A percentile compares a stretch with the other conserved stretches of the same genome.
Evolutionary conservation across 768 basidiomycete genomes (phyloP).

Genomic region (Sistotremastrum niveocremeum): DNA sequence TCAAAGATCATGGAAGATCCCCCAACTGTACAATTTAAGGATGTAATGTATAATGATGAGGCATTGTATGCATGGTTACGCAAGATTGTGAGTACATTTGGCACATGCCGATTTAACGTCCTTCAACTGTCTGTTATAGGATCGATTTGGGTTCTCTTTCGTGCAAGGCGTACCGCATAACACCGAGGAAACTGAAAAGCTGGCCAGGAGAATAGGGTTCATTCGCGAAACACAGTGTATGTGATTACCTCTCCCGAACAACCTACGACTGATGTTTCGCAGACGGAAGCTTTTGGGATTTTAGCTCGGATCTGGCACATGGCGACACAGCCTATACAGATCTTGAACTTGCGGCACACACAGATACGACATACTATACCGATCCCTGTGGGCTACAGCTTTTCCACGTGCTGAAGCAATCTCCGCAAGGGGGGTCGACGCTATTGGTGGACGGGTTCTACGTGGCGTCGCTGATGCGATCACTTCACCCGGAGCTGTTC

Average conservation of each 20-base stretch:
- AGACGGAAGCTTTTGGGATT: constrained; percentile 98
- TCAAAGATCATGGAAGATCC: constrained; percentile 59
- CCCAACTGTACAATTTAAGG: constrained; percentile 59
- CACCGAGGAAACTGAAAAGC: constrained; percentile 71
- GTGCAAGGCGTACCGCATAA: constrained; percentile 69
- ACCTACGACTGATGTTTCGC: not conserved
- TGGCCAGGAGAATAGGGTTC: constrained; percentile 66
- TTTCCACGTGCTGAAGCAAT: constrained; percentile 84
- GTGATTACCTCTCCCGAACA: constrained; percentile 4
- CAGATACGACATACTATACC: constrained; percentile 68
- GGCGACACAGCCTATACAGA: constrained; percentile 94
- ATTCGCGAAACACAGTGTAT: constrained; percentile 77
- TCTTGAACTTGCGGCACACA: constrained; percentile 75
- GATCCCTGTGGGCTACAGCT: constrained; percentile 93
- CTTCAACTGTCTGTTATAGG: constrained; percentile 27
- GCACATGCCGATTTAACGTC: not conserved
- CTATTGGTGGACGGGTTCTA: constrained; percentile 96
- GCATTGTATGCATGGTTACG: constrained; percentile 74
- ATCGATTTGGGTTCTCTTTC: constrained; percentile 82
- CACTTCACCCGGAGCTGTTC: constrained; percentile 60
- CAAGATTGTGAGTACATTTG: constrained; percentile 47
- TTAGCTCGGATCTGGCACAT: constrained; percentile 79
- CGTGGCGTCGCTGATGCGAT: constrained; percentile 65
- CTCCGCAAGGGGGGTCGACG: constrained; percentile 76
- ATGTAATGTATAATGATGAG: constrained; percentile 55